Conservation (phyloP, 164 flowering plant genomes). For the Echeveria elegans region DNA sequence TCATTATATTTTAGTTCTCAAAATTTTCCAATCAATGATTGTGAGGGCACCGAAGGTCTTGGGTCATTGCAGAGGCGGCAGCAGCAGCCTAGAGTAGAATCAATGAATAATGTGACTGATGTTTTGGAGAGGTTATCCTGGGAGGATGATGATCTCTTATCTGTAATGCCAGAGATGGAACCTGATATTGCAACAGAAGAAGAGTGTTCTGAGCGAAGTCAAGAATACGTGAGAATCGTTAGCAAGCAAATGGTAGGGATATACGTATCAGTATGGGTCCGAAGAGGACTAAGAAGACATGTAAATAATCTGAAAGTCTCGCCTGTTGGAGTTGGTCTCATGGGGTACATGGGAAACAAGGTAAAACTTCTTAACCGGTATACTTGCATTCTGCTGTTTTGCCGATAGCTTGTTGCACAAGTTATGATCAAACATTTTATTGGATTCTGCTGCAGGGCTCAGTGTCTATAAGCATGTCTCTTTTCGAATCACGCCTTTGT, state of each 20-base stretch:
- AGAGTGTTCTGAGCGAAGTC: conserved; percentile 17
- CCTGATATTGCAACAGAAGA: conserved; percentile 19
- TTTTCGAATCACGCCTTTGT: conserved; percentile 75
- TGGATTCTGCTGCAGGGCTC: conserved; percentile 68
- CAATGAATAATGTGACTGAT: conserved; percentile 31
- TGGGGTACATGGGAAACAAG: conserved; percentile 99
- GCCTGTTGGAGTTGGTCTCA: conserved; percentile 90
- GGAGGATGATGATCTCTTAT: conserved; percentile 38
- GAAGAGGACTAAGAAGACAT: conserved; percentile 69
- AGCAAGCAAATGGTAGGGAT: conserved; percentile 99
- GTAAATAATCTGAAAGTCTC: conserved; percentile 76
- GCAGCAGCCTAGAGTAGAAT: conserved; percentile 25
- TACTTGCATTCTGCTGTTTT: not conserved
- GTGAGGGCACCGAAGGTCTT: conserved; percentile 46
- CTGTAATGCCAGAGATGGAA: conserved; percentile 18
- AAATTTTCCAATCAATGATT: conserved; percentile 13
- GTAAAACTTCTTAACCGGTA: conserved; percentile 24
- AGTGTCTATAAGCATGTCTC: conserved; percentile 89
- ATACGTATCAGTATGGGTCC: conserved; percentile 86
- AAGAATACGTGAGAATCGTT: conserved; percentile 60
- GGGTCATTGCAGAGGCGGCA: conserved; percentile 25
- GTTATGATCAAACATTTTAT: not conserved
- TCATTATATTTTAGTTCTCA: conserved; percentile 22
- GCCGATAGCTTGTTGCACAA: not conserved
- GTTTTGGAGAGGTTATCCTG: conserved; percentile 30